These are phyloP conservation scores for Yarrowia sp. DNA, from an alignment of 805 yeast species.

Conservation along the genomic window DNA sequence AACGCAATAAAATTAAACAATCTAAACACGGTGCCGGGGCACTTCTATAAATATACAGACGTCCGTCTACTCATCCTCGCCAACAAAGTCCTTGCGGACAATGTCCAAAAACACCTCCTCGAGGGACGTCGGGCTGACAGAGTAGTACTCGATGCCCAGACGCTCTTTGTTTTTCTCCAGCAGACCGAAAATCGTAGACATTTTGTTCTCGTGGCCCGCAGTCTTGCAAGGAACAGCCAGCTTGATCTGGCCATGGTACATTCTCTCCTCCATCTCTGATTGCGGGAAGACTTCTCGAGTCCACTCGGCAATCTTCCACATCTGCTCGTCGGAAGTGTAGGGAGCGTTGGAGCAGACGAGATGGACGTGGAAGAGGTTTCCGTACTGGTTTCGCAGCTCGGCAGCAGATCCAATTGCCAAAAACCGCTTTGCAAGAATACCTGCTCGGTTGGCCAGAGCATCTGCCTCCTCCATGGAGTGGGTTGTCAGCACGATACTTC, in stretches of 20 bases:
- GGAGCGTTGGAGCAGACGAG: conserved; percentile 37
- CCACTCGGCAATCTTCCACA: conserved; percentile 34
- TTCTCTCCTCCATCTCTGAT: conserved; percentile 35
- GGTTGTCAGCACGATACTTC: conserved; percentile 40
- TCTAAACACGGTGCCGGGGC: too few relatives aligned
- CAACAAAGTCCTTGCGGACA: conserved; percentile 32
- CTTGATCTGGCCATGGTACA: conserved; percentile 40
- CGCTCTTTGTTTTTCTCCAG: conserved; percentile 30
- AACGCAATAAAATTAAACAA: too few relatives aligned
- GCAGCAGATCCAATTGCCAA: conserved; percentile 40
- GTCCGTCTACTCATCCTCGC: neutral
- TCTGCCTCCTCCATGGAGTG: conserved; percentile 44
- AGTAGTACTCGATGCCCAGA: conserved; percentile 36
- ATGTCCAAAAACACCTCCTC: conserved; percentile 40
- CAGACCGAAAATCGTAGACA: conserved; percentile 30
- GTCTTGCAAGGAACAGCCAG: conserved; percentile 34
- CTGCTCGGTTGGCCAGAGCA: conserved; percentile 40
- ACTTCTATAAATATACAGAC: neutral
- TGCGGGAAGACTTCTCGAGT: conserved; percentile 33
- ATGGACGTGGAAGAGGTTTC: conserved; percentile 38
- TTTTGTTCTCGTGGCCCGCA: conserved; percentile 14
- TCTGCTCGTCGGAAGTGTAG: conserved; percentile 34
- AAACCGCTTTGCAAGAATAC: conserved; percentile 37
- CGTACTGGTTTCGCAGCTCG: conserved; percentile 35
- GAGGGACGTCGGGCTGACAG: conserved; percentile 37